Conservation (phyloP, 495 filamentous ascomycete species). For the Aspergillus baeticus region DNA sequence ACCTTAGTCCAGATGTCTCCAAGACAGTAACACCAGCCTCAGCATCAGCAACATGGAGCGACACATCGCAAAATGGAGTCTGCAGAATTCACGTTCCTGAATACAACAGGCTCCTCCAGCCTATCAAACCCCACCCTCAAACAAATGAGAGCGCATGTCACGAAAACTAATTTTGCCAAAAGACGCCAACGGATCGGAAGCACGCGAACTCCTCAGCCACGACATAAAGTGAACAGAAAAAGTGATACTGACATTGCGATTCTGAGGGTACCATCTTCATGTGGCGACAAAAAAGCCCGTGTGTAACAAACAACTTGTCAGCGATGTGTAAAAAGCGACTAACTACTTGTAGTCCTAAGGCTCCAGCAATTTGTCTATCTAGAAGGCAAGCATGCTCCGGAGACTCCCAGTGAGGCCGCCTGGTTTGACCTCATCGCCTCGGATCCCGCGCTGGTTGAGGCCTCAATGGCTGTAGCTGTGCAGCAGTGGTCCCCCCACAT, state of each 20-base stretch:
- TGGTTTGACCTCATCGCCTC: conserved; percentile 23
- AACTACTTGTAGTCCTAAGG: conserved; percentile 1
- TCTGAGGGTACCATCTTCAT: not conserved
- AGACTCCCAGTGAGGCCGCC: conserved; percentile 16
- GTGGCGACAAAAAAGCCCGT: not conserved
- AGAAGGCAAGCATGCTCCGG: conserved; percentile 7
- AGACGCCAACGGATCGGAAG: conserved; percentile 14
- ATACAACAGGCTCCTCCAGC: conserved; percentile 12
- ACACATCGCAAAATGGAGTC: not conserved
- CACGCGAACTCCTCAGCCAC: not conserved
- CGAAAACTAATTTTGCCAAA: conserved; percentile 27
- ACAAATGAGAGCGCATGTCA: conserved; percentile 22
- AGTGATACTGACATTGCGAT: not conserved
- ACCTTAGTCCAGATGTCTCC: no score
- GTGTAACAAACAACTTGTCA: not conserved
- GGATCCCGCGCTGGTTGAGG: conserved; percentile 25
- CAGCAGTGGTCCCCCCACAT: conserved; percentile 16
- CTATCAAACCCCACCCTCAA: conserved; percentile 19
- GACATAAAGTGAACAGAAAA: not conserved
- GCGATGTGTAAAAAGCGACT: not conserved
- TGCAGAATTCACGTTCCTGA: not conserved
- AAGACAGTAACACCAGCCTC: not conserved
- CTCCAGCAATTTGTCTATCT: conserved; percentile 11
- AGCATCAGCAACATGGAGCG: not conserved
- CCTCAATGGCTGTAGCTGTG: conserved; percentile 22